phyloP scores from a whole-genome alignment of 148 eudicot genomes.

The Rhododendron simsii region DNA sequence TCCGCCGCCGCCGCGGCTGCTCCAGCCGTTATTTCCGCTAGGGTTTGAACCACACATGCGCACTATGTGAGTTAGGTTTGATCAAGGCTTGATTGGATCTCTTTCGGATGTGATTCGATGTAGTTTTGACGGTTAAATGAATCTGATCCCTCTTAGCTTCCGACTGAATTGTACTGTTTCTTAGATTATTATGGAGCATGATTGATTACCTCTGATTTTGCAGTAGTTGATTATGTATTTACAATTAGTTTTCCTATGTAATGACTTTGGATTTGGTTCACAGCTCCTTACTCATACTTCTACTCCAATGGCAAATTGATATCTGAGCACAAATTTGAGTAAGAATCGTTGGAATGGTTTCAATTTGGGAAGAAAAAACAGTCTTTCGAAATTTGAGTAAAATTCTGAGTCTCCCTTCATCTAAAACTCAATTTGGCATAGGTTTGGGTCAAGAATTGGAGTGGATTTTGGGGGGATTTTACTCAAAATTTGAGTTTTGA shows the following conservation, averaged over 20 bases:
- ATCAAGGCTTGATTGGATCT: constrained; percentile 12
- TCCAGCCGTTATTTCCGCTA: constrained; percentile 27
- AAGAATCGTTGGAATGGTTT: too few relatives aligned
- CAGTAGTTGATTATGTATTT: neutral
- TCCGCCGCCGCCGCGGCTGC: constrained; percentile 58
- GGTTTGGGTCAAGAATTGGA: too few relatives aligned
- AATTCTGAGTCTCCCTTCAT: too few relatives aligned
- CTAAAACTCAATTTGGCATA: too few relatives aligned
- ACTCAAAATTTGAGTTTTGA: too few relatives aligned
- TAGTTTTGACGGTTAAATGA: constrained; percentile 7
- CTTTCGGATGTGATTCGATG: constrained; percentile 9
- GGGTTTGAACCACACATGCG: constrained; percentile 29
- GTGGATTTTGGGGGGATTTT: too few relatives aligned
- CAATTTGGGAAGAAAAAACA: too few relatives aligned
- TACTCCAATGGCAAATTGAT: too few relatives aligned
- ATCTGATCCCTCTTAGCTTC: neutral
- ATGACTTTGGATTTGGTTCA: neutral
- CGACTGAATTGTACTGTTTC: neutral
- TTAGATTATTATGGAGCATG: neutral
- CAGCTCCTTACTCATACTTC: too few relatives aligned
- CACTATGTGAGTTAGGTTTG: constrained; percentile 29
- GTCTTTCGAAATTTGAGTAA: too few relatives aligned
- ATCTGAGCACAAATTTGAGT: too few relatives aligned
- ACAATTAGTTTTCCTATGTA: neutral
- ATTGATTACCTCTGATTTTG: neutral